A percentile compares a stretch with the other conserved stretches of the same genome.
Evolutionary conservation across 1,284 basidiomycete species (phyloP).

Genomic region (Sanghuangporus baumii): DNA sequence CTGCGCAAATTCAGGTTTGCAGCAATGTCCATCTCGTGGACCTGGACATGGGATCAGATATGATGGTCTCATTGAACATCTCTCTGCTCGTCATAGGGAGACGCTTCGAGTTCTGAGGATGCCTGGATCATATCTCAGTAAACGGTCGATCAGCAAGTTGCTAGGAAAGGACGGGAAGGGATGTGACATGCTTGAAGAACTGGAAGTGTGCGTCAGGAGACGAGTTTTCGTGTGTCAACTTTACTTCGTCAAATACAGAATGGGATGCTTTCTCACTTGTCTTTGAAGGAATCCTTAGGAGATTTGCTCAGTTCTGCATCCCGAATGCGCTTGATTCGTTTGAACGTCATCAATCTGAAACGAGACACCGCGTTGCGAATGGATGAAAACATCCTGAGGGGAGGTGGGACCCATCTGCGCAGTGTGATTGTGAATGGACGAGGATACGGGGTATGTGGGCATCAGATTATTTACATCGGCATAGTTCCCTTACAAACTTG

Average conservation of each 20-base stretch:
- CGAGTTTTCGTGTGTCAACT: neutral
- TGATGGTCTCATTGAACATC: slow-evolving; percentile 7
- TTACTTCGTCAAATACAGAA: neutral
- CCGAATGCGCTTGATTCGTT: neutral
- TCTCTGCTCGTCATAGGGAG: neutral
- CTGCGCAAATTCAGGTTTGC: neutral
- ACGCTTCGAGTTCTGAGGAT: slow-evolving; percentile 3
- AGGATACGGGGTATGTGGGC: neutral
- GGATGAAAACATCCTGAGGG: neutral
- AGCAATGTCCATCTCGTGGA: neutral
- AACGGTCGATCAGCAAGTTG: neutral
- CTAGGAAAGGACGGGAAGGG: neutral
- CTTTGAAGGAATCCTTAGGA: neutral
- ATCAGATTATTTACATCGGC: neutral
- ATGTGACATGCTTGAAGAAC: neutral
- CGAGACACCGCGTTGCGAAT: neutral
- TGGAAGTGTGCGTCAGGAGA: neutral
- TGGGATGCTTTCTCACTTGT: neutral
- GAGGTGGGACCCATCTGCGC: neutral
- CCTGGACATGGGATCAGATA: slow-evolving; percentile 4
- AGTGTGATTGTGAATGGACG: neutral
- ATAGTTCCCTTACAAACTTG: neutral
- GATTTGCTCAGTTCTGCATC: neutral
- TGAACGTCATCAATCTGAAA: neutral
- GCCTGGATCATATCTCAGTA: neutral